phyloP scores from a whole-genome alignment of 192 early-diverging fungal species.

The Neocallimastix lanati region DNA sequence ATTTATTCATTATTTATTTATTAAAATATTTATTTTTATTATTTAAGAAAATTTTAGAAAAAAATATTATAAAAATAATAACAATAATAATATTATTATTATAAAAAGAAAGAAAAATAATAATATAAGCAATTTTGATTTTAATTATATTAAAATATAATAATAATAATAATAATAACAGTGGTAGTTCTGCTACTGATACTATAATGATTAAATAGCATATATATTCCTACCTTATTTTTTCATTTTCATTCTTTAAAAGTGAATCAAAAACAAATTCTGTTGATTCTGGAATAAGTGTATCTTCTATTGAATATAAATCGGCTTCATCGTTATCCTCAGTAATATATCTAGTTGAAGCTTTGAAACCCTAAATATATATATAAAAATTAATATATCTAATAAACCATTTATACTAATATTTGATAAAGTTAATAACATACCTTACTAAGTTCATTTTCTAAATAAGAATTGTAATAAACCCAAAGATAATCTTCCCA shows the following conservation, averaged over 20 bases:
- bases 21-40: too few species aligned
- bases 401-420: too few species aligned
- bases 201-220: too few species aligned
- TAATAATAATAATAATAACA: too few species aligned
- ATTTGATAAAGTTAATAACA: too few species aligned
- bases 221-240: background rate
- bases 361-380: background rate
- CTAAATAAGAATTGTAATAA: conserved; percentile 53
- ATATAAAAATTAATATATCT: background rate
- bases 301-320: background rate
- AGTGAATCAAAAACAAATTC: background rate
- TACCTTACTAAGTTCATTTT: conserved; percentile 33
- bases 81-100: too few species aligned
- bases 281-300: background rate
- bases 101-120: too few species aligned
- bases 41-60: too few species aligned
- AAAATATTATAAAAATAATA: too few species aligned
- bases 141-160: too few species aligned
- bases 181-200: too few species aligned
- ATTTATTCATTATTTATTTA: background rate
- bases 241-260: background rate
- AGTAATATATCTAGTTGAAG: background rate
- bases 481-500: conserved; percentile 86
- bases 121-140: too few species aligned
- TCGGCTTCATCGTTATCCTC: background rate